A percentile compares a stretch with the other conserved stretches of the same genome.
These are phyloP conservation scores for Xylaria sp. DNA, from an alignment of 495 filamentous ascomycete species.

Conservation along the genomic window DNA sequence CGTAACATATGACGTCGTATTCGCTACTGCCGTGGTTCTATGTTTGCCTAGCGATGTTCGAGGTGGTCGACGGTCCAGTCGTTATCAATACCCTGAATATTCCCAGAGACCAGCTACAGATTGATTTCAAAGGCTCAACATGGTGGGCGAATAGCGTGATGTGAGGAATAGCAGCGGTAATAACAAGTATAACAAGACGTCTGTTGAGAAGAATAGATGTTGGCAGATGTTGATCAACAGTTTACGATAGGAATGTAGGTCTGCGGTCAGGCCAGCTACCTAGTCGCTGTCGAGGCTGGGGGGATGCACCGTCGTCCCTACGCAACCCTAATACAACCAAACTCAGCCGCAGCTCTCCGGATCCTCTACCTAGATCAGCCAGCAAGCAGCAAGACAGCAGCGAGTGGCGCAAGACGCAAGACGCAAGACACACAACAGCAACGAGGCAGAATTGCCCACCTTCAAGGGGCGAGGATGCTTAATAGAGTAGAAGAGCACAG, in stretches of 20 bases:
- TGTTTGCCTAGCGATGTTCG: background rate
- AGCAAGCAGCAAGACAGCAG: slow-evolving; percentile 21
- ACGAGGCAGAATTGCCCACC: slow-evolving; percentile 18
- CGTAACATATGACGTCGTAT: slow-evolving; percentile 40
- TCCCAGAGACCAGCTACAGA: slow-evolving; percentile 17
- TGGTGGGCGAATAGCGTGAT: slow-evolving; percentile 6
- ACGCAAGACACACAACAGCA: slow-evolving; percentile 10
- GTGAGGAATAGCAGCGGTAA: background rate
- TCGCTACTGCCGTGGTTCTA: slow-evolving; percentile 18
- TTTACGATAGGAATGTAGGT: slow-evolving; percentile 15
- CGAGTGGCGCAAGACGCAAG: background rate
- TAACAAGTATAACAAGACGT: background rate
- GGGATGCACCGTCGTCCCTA: slow-evolving; percentile 12
- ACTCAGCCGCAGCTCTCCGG: slow-evolving; percentile 10
- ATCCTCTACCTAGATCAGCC: background rate
- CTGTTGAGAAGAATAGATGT: slow-evolving; percentile 3
- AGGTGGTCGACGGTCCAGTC: slow-evolving; percentile 3
- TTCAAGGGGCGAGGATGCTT: background rate
- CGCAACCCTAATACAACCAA: background rate
- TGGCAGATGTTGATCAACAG: slow-evolving; percentile 6
- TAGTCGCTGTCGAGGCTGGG: slow-evolving; percentile 11
- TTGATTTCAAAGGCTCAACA: slow-evolving; percentile 20
- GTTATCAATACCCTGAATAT: slow-evolving; percentile 5
- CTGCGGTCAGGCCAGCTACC: slow-evolving; percentile 9
- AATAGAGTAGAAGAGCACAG: slow-evolving; percentile 14